Base-by-base conservation (phyloP, 805 yeast species). In the Metschnikowia colocasiae region DNA sequence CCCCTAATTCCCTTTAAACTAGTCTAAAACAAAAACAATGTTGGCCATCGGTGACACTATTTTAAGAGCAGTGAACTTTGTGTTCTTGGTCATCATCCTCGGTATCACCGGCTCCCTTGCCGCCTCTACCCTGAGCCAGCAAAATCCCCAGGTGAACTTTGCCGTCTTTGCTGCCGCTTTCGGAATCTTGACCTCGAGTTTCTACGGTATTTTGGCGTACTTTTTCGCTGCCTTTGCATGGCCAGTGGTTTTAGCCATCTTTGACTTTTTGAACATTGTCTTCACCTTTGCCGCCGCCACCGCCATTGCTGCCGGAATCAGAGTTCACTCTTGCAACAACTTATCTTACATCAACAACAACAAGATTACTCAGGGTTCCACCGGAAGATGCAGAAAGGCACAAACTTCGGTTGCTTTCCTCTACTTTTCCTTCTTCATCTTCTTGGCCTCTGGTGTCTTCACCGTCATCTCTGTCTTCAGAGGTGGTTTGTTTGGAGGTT, bases 261-360 rank as follows among this genome's bases (percentile, higher is more conserved):
- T 88, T 63, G 99, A 94, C 76, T 84, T 89, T 74, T 75, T 94
- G 71, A 90, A 90, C 79, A 71, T 82, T 59, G 86, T 91, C 59
- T 94, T 94, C 83, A 83, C 96, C 48, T 88, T 94, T 68, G 82
- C 98, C 42, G 98, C 88, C 56, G 98, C 91, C 61, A 82, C 95
- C 49, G 96, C 96, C 45, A 75, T 94, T 64, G 98, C 98, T 45
- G 95, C 88, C 51, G 95, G 83, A 61, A 82, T 87, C 64, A 82
- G 91, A 70, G 78, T 76, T 55, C 97, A 90, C 78, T 85, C 95
- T 34, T 92, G 99, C 78, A 50, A 74, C 58, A 85, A 89, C 81
- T 56, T 73, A 52, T 49, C 85, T 47, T 90, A 87, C 77, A 51
- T 90, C 56, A 74, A 81, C 58, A 41, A 59, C 55, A 92, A 92